phyloP scores from a whole-genome alignment of 345 rosid genomes.

The Eucalyptus sp. region DNA sequence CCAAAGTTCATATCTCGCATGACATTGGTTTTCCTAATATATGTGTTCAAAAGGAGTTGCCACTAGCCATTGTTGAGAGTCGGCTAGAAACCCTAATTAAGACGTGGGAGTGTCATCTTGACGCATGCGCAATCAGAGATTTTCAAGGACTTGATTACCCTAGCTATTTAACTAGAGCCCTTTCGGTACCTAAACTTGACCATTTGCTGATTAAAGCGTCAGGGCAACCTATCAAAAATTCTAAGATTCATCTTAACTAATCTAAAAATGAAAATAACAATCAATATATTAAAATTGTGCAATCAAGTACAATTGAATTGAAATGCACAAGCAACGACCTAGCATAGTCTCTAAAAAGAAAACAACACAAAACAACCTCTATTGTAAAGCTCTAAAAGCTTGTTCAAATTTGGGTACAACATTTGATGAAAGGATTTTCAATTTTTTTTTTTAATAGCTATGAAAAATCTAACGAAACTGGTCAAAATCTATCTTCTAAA shows the following conservation, averaged over 20 bases:
- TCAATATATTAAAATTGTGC: no score
- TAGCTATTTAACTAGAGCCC: background rate
- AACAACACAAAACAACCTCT: background rate
- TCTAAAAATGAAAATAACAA: background rate
- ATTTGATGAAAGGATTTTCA: no score
- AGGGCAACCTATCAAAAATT: accelerated
- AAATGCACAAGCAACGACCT: background rate
- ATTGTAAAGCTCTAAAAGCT: no score
- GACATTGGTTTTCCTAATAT: background rate
- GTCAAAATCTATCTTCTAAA: no score
- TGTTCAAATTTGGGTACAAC: no score
- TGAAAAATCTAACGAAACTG: no score
- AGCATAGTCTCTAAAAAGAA: background rate
- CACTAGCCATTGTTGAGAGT: background rate
- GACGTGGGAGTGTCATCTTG: accelerated
- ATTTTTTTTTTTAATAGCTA: no score
- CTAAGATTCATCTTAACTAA: background rate
- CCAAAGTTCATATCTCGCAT: accelerated
- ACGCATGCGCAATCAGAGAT: accelerated
- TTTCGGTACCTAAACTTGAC: accelerated
- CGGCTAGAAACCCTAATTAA: background rate
- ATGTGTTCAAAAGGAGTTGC: accelerated
- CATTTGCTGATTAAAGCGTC: accelerated
- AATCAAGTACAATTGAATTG: background rate
- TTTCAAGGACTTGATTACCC: background rate